Base-by-base conservation (phyloP, 2,329 filamentous ascomycete species). In the Macrophomina pseudophaseolina region DNA sequence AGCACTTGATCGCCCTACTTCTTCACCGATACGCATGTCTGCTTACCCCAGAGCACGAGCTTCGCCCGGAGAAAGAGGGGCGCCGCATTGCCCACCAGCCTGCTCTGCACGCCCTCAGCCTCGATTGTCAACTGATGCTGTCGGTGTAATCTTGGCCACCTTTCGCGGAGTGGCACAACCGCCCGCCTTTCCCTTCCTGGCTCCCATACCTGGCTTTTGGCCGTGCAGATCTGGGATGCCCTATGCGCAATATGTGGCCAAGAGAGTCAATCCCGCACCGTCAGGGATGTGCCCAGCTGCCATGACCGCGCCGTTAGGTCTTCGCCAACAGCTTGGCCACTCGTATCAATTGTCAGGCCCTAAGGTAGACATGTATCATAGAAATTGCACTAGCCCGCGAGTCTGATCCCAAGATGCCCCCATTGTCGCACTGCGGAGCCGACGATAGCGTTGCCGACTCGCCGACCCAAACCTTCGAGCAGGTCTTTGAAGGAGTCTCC, bases 11-110 rank as follows among this genome's bases (percentile, higher is more conserved):
- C 32, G 58, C 44, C 58, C 11, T 33, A 44, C 44, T 30, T 28
- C 32, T 7, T 60, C 16, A 65, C 63, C 7, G 42, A 35, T 49
- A 51, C 18, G 51, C 44, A 23, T 54, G 23, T n/a, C 32, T 35
- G 23, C 16, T 63, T 63, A 63, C 35, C 59, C 59, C 23, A 33
- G 11, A 38, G 30, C 35, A 7, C 6, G 35, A 38, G 23, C 42
- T 54, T 53, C 51, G 49, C 38, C 51, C 63, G 63, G 63, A 58
- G 63, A 65, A 52, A 58, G 63, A 58, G 63, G 63, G 63, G 63
- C 63, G 51, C 51, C 63, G 32, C 30, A 9, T 18, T 14, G 32
- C n/a, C n/a, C 16, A 28, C 4, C 18, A 11, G n/a, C 16, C 44
- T 16, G 7, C n/a, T 9, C n/a, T 49, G 8, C 56, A 14, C 42